A percentile compares a stretch with the other conserved stretches of the same genome.
Evolutionary conservation across 306 rosid species (phyloP).

Genomic region (Herpetospermum pedunculosum): DNA sequence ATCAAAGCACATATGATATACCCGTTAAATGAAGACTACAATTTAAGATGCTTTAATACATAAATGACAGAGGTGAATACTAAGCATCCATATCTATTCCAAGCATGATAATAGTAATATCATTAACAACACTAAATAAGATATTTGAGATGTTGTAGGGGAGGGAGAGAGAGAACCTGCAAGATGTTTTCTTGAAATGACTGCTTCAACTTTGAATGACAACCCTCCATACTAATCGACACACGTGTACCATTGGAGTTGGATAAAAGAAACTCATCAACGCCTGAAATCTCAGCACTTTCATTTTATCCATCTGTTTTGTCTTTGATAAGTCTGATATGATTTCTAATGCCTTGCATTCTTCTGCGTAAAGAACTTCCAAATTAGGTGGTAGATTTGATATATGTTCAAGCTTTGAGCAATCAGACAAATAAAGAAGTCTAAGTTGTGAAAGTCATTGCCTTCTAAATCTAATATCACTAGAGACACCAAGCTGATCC

Average conservation of each 20-base stretch:
- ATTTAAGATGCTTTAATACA: no score
- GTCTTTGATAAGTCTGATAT: slow-evolving; percentile 1
- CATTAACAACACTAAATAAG: neutral
- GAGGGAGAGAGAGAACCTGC: slow-evolving; percentile 9
- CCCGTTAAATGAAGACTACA: no score
- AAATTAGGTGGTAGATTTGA: neutral
- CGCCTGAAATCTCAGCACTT: neutral
- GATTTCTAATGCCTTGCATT: neutral
- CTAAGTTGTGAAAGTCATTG: neutral
- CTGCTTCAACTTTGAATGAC: no score
- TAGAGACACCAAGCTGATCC: neutral
- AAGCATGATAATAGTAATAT: no score
- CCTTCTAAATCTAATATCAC: neutral
- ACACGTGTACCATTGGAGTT: neutral
- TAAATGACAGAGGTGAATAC: no score
- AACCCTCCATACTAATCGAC: neutral
- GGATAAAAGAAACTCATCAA: neutral
- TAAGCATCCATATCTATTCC: no score
- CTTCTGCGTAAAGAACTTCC: neutral
- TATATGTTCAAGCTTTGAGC: neutral
- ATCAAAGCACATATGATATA: no score
- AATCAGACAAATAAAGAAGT: rapidly evolving
- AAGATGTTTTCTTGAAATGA: neutral
- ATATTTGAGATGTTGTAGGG: no score
- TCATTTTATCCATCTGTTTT: neutral